Percentiles rank a stretch among this genome's conserved stretches.
Conservation (phyloP, 1,284 basidiomycete species). For the Ustanciosporium gigantosporum region DNA sequence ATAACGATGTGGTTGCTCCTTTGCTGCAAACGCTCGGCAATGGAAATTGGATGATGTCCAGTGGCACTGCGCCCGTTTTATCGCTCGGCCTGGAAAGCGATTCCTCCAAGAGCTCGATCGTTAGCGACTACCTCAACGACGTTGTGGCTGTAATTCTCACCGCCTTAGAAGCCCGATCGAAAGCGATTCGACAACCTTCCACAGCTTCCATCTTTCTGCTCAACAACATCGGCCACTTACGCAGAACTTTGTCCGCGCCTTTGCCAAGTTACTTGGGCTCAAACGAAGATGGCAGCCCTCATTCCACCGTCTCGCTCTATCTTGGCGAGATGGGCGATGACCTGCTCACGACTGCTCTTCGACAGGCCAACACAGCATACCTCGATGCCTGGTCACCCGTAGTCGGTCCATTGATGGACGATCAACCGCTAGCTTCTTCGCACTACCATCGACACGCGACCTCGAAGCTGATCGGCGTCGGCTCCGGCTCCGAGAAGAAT, state of each 20-base stretch:
- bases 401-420: constrained; percentile 52
- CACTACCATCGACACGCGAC: constrained; percentile 39
- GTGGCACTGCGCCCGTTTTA: constrained; percentile 41
- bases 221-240: constrained; percentile 51
- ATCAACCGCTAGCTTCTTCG: constrained; percentile 20
- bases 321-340: constrained; percentile 47
- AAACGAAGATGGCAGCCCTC: constrained; percentile 11
- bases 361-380: constrained; percentile 47
- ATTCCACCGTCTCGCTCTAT: constrained; percentile 24
- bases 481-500: constrained; percentile 44
- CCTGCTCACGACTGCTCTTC: constrained; percentile 35
- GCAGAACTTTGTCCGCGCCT: constrained; percentile 22
- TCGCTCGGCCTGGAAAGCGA: constrained; percentile 43
- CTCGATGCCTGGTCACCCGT: constrained; percentile 55
- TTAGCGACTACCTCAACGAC: constrained; percentile 46
- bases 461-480: constrained; percentile 46
- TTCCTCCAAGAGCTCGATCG: constrained; percentile 29
- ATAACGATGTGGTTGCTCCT: constrained; percentile 48
- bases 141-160: constrained; percentile 38
- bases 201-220: constrained; percentile 54
- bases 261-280: constrained; percentile 16
- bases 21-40: constrained; percentile 48
- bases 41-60: constrained; percentile 55
- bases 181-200: constrained; percentile 47
- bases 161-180: constrained; percentile 46